Percentiles rank a stretch among this genome's conserved stretches.
These are phyloP conservation scores for Diaporthe vaccinii DNA, from an alignment of 2,329 filamentous ascomycete genomes.

Conservation along the genomic window DNA sequence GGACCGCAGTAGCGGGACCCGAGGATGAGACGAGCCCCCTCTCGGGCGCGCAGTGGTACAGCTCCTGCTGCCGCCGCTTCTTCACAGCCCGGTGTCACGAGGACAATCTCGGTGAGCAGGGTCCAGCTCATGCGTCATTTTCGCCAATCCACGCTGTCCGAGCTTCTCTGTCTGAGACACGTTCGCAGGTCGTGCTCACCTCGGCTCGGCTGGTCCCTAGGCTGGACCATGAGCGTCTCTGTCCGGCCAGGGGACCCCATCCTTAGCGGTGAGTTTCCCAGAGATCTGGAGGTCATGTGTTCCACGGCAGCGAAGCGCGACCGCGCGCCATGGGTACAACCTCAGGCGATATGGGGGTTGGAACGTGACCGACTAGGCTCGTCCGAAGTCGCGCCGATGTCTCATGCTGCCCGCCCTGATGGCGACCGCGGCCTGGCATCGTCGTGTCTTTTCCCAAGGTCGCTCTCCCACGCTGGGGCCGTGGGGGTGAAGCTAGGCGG, in stretches of 20 bases:
- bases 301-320: not conserved
- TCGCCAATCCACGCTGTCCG: conserved; percentile 20
- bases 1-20: not conserved
- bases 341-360: conserved; percentile 11
- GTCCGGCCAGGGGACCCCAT: not conserved
- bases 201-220: conserved; percentile 27
- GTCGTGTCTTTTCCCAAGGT: not conserved
- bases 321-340: conserved; percentile 10
- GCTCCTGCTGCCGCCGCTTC: conserved; percentile 15
- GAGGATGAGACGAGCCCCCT: not conserved
- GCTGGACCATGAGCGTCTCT: not conserved
- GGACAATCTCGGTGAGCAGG: conserved; percentile 32
- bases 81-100: conserved; percentile 22
- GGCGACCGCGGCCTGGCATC: not conserved
- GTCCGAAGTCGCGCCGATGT: conserved; percentile 19
- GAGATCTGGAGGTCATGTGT: conserved; percentile 22
- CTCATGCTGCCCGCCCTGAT: not conserved
- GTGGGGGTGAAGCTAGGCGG: conserved; percentile 5
- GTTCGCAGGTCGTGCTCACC: conserved; percentile 7
- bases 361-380: conserved; percentile 2
- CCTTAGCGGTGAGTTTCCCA: conserved; percentile 14
- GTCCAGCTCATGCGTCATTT: conserved; percentile 9
- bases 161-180: conserved; percentile 33
- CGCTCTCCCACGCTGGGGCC: not conserved
- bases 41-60: not conserved